A percentile compares a stretch with the other conserved stretches of the same genome.
Evolutionary conservation across 805 yeast species (phyloP).

Genomic region (Metschnikowia lachancei): DNA sequence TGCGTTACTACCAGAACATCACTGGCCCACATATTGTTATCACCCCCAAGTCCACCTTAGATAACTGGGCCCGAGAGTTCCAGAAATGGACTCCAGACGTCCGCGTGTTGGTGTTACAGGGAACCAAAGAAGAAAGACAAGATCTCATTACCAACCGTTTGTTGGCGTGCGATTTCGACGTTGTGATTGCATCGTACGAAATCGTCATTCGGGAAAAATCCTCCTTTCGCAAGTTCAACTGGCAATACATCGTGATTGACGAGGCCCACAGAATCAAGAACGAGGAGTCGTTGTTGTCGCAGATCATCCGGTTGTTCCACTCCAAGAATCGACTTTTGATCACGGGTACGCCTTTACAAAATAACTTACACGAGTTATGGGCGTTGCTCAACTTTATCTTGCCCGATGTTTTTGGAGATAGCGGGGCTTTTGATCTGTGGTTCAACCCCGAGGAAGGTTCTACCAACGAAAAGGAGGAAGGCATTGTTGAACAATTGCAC

Average conservation of each 20-base stretch:
- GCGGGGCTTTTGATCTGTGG: slow-evolving; percentile 89
- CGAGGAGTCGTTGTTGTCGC: slow-evolving; percentile 88
- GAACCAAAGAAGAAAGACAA: slow-evolving; percentile 80
- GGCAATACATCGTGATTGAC: slow-evolving; percentile 93
- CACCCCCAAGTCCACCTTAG: slow-evolving; percentile 93
- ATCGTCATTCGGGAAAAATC: slow-evolving; percentile 89
- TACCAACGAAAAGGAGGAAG: slow-evolving; percentile 39
- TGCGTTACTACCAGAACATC: slow-evolving; percentile 74
- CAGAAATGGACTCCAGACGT: slow-evolving; percentile 96
- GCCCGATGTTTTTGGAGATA: slow-evolving; percentile 94
- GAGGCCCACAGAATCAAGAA: slow-evolving; percentile 97
- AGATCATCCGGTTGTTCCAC: slow-evolving; percentile 84
- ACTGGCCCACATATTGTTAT: slow-evolving; percentile 90
- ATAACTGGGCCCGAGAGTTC: slow-evolving; percentile 95
- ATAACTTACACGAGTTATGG: slow-evolving; percentile 95
- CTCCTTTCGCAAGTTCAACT: slow-evolving; percentile 71
- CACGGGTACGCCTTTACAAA: slow-evolving; percentile 95
- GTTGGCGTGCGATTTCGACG: slow-evolving; percentile 88
- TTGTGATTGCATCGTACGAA: slow-evolving; percentile 85
- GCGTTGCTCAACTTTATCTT: slow-evolving; percentile 83
- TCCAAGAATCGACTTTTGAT: slow-evolving; percentile 83
- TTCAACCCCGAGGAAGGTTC: slow-evolving; percentile 49
- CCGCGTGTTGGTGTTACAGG: slow-evolving; percentile 79
- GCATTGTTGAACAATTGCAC: slow-evolving; percentile 65
- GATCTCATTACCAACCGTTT: slow-evolving; percentile 66